Evolutionary conservation across 129 eudicot genomes (phyloP), one percentile per base, ranked within the genome.

Genomic region (Centella asiatica): DNA sequence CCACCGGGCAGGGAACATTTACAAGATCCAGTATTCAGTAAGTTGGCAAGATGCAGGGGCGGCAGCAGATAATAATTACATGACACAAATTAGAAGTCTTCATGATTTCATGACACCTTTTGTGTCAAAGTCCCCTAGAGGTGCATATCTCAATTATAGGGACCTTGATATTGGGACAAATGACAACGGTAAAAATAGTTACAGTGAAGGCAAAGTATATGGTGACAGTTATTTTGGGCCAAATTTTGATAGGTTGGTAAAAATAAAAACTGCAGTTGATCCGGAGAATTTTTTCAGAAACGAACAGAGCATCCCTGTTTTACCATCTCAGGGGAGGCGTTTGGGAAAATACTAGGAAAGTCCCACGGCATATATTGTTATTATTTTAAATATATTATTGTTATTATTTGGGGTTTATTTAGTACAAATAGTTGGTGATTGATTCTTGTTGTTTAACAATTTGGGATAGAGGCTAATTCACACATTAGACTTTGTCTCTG

Each of bases 51-150:
- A 72, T 7, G 14, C 1, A 3, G 77, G 63, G 12, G 46, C 60
- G 1, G 52, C 40, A 42, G 13, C 44, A 32, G 73, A 68, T 14
- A 54, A 68, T 19, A 36, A 57, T 26, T 66, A 61, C 55, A 7
- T 79, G 49, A 62, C 48, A 26, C 80, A 79, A 9, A 29, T 59
- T 2, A 62, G 72, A 48, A 64, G 53, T 9, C 44, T 79, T 59
- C 74, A 74, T 18, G 54, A 53, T 22, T 74, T 65, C 34, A 74
- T 79, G 80, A 62, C 74, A 0, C 66, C 72, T 0, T 79, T 49
- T 34, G 84, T 79, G 45, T 70, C 84, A 13, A 79, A 79, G 42
- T 60, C 72, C 48, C 80, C 84, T 1, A 74, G 84, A 74, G 68
- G 75, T 2, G 80, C 79, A 20, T 79, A 31, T 26, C 54, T 79